Percentiles rank a stretch among this genome's conserved stretches.
Evolutionary conservation across 169 alveolate species (phyloP).

Genomic region (Plasmodium knowlesi): DNA sequence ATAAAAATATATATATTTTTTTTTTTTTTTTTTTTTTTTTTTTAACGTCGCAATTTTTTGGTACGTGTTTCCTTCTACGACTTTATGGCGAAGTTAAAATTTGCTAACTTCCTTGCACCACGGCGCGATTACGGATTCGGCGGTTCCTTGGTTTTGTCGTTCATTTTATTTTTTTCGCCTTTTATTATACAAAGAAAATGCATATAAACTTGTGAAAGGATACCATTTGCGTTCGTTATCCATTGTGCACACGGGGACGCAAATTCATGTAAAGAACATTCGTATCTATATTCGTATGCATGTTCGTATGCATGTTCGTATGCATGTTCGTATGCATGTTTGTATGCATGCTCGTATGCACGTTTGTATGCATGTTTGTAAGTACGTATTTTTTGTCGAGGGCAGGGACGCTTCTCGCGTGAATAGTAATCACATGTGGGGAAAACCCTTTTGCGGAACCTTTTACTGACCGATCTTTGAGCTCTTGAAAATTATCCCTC

Average conservation of each 20-base stretch:
- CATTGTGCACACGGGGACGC: neutral
- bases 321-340: neutral
- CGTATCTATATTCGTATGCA: neutral
- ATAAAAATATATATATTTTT: neutral
- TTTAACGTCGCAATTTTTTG: neutral
- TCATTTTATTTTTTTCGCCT: neutral
- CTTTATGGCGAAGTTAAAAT: neutral
- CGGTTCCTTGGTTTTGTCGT: neutral
- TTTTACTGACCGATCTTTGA: neutral
- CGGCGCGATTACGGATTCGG: neutral
- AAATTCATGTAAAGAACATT: neutral
- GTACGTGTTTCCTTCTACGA: neutral
- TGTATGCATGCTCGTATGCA: neutral
- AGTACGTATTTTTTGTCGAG: neutral
- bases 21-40: neutral
- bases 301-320: neutral
- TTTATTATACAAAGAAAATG: neutral
- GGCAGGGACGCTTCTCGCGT: neutral
- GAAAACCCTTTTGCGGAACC: neutral
- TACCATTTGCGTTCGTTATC: neutral
- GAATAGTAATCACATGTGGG: neutral
- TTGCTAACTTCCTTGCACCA: neutral
- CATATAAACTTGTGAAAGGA: neutral
- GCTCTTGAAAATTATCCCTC: neutral
- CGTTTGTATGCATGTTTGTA: neutral